Evolutionary conservation across 495 filamentous ascomycete genomes (phyloP).

Genomic region (Alectoria sarmentosa): DNA sequence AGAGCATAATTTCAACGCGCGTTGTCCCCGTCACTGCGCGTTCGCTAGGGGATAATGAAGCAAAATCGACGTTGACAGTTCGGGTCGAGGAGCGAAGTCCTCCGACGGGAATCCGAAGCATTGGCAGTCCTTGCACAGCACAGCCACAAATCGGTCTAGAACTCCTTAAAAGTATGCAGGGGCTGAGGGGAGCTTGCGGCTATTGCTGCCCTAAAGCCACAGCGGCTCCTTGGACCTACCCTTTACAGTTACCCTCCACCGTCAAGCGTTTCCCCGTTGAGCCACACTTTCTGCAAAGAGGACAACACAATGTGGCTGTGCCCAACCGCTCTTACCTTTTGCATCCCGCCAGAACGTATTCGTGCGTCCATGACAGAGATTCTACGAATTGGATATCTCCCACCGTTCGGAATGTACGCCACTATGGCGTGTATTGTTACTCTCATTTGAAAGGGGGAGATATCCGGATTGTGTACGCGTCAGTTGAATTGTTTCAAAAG

Average conservation of each 20-base stretch:
- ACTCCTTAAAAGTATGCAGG: not conserved
- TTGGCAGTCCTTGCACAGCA: not conserved
- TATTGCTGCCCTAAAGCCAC: not conserved
- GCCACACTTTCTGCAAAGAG: too few relatives aligned
- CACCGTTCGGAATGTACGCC: not conserved
- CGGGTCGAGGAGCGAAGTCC: not conserved
- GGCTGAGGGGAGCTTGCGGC: not conserved
- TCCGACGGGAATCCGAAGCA: not conserved
- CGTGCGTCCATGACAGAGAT: not conserved
- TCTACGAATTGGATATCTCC: not conserved
- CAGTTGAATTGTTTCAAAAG: not conserved
- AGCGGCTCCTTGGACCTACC: not conserved
- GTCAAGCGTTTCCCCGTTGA: too few relatives aligned
- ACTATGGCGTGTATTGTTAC: not conserved
- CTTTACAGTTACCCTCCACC: not conserved
- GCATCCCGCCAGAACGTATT: not conserved
- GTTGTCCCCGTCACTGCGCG: not conserved
- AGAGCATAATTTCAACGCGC: not conserved
- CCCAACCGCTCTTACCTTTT: not conserved
- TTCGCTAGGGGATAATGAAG: not conserved
- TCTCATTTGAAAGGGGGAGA: not conserved
- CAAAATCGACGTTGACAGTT: not conserved
- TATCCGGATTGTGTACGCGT: not conserved
- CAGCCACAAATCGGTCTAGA: not conserved
- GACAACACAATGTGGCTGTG: slow-evolving; percentile 1